Percentiles rank a stretch among this genome's conserved stretches.
These are phyloP conservation scores for Fusarium sp. DNA, from an alignment of 2,329 filamentous ascomycete species.

Conservation along the genomic window DNA sequence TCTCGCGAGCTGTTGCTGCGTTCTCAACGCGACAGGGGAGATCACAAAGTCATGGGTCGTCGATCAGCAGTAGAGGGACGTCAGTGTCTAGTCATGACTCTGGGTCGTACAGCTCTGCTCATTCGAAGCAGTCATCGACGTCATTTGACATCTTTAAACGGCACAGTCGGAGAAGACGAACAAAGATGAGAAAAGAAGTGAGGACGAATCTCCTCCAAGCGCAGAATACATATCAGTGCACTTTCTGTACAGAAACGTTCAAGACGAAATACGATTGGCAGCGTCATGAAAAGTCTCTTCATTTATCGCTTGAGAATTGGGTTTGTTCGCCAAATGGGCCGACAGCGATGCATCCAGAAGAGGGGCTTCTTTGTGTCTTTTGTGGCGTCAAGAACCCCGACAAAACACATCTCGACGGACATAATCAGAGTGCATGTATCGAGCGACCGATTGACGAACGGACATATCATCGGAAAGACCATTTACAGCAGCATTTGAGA, in stretches of 20 bases:
- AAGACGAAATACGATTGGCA: slow-evolving; percentile 57
- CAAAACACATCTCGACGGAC: slow-evolving; percentile 46
- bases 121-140: slow-evolving; percentile 13
- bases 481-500: slow-evolving; percentile 52
- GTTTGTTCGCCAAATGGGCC: slow-evolving; percentile 50
- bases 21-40: slow-evolving; percentile 50
- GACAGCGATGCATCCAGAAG: slow-evolving; percentile 49
- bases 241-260: slow-evolving; percentile 56
- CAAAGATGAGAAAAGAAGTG: slow-evolving; percentile 19
- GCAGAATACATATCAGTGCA: slow-evolving; percentile 50
- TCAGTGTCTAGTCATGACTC: slow-evolving; percentile 27
- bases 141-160: slow-evolving; percentile 27
- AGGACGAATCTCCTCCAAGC: slow-evolving; percentile 21
- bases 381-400: slow-evolving; percentile 48
- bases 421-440: slow-evolving; percentile 55
- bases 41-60: slow-evolving; percentile 49
- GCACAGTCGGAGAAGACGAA: slow-evolving; percentile 18
- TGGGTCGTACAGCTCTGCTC: slow-evolving; percentile 27
- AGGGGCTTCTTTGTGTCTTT: slow-evolving; percentile 44
- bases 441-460: slow-evolving; percentile 48
- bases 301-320: slow-evolving; percentile 56
- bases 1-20: slow-evolving; percentile 41
- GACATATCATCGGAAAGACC: slow-evolving; percentile 54
- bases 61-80: slow-evolving; percentile 40
- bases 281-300: slow-evolving; percentile 60